phyloP scores from a whole-genome alignment of 176 grass and related monocot species.

The Hyparrhenia diplandra region DNA sequence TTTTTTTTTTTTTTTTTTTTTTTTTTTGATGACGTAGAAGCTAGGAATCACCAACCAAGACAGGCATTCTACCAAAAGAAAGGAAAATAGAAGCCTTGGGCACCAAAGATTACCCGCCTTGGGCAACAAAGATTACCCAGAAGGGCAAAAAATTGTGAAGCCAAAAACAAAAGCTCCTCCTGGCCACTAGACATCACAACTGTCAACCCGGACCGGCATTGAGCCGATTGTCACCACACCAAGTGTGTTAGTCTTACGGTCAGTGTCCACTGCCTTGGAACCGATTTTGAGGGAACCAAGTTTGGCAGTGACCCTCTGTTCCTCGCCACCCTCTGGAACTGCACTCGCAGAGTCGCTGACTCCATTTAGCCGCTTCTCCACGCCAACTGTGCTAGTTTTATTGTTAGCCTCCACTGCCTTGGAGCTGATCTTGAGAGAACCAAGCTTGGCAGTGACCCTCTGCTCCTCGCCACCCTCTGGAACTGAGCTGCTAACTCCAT shows the following conservation, averaged over 20 bases:
- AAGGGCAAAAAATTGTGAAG: not conserved
- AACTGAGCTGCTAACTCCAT: not conserved
- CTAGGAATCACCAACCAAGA: not conserved
- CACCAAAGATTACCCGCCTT: not conserved
- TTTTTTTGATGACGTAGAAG: not conserved
- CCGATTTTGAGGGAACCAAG: slow-evolving; percentile 44
- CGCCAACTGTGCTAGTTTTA: slow-evolving; percentile 21
- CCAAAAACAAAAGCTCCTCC: not conserved
- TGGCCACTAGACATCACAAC: slow-evolving; percentile 27
- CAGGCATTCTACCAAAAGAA: not conserved
- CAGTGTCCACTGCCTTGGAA: slow-evolving; percentile 7
- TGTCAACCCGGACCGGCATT: slow-evolving; percentile 54
- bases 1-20: not conserved
- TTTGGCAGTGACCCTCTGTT: slow-evolving; percentile 11
- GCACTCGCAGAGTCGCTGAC: not conserved
- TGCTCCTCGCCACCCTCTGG: slow-evolving; percentile 7
- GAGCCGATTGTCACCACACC: slow-evolving; percentile 73
- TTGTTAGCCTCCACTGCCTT: slow-evolving; percentile 4
- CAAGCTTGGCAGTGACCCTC: slow-evolving; percentile 20
- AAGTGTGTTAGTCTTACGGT: slow-evolving; percentile 12
- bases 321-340: not conserved
- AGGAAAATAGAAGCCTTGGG: not conserved
- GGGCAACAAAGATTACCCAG: too few species aligned
- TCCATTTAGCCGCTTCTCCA: slow-evolving; percentile 26
- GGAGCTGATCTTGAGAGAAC: slow-evolving; percentile 39